Evolutionary conservation across 2,329 filamentous ascomycete genomes (phyloP).

Genomic region (Aspergillus fumigatus): DNA sequence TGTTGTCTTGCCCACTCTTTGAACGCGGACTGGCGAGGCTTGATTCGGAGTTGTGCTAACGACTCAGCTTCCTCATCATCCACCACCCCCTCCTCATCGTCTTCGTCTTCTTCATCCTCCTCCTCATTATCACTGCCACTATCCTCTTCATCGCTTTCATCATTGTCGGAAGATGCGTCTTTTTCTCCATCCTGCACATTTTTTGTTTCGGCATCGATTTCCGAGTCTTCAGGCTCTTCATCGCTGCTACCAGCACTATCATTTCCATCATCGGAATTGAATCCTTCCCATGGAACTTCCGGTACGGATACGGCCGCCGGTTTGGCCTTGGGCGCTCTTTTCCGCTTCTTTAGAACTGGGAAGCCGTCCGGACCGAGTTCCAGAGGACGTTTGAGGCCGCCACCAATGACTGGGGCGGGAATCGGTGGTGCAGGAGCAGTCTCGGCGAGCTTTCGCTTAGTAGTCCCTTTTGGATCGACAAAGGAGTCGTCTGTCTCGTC

Average conservation of each 20-base stretch:
- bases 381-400: slow-evolving; percentile 81
- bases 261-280: slow-evolving; percentile 40
- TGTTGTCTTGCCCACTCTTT: slow-evolving; percentile 89
- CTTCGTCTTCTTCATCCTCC: slow-evolving; percentile 16
- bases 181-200: slow-evolving; percentile 26
- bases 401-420: slow-evolving; percentile 46
- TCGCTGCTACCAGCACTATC: slow-evolving; percentile 37
- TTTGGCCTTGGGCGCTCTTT: slow-evolving; percentile 58
- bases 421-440: neutral
- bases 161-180: slow-evolving; percentile 19
- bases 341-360: slow-evolving; percentile 77
- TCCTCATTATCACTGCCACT: slow-evolving; percentile 14
- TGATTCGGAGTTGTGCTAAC: slow-evolving; percentile 17
- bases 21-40: slow-evolving; percentile 62
- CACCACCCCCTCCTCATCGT: slow-evolving; percentile 29
- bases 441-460: slow-evolving; percentile 26
- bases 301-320: slow-evolving; percentile 21
- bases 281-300: slow-evolving; percentile 45
- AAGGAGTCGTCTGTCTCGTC: slow-evolving; percentile 35
- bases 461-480: slow-evolving; percentile 19
- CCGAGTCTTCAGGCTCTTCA: slow-evolving; percentile 16
- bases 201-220: slow-evolving; percentile 14
- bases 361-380: slow-evolving; percentile 73
- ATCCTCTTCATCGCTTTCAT: slow-evolving; percentile 33
- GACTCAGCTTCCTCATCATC: slow-evolving; percentile 18